phyloP scores from a whole-genome alignment of 2,329 filamentous ascomycete species.

The Exophiala calicioides region DNA sequence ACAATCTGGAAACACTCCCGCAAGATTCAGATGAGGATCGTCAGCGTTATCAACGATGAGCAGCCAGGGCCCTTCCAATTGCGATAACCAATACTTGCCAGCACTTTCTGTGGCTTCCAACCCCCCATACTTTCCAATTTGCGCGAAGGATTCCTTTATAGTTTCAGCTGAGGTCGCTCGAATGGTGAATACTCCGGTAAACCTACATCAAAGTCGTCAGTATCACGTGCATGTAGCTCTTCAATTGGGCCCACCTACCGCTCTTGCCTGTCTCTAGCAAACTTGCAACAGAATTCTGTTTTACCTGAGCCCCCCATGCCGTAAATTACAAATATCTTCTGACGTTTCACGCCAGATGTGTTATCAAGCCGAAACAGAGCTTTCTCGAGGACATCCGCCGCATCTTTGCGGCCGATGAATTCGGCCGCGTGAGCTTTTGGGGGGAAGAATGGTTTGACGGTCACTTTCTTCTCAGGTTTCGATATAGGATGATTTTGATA shows the following conservation, averaged over 20 bases:
- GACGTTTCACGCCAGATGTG: background rate
- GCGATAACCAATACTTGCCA: slow-evolving; percentile 8
- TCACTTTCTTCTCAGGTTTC: background rate
- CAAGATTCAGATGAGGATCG: slow-evolving; percentile 36
- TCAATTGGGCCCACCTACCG: background rate
- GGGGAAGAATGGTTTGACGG: background rate
- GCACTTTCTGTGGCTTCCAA: slow-evolving; percentile 8
- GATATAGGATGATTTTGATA: too few species aligned
- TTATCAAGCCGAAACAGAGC: background rate
- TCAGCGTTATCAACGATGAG: slow-evolving; percentile 48
- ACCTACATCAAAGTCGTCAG: slow-evolving; percentile 26
- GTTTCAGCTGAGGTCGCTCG: slow-evolving; percentile 34
- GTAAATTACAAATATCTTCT: slow-evolving; percentile 35
- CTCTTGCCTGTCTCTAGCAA: slow-evolving; percentile 25
- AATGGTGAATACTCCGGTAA: slow-evolving; percentile 41
- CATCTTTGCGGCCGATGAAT: slow-evolving; percentile 7
- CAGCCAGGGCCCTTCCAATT: slow-evolving; percentile 30
- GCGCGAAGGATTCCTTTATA: slow-evolving; percentile 18
- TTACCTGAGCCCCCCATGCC: slow-evolving; percentile 45
- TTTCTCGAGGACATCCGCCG: background rate
- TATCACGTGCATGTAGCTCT: background rate
- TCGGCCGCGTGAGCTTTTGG: background rate
- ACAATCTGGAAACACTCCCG: slow-evolving; percentile 36
- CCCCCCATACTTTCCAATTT: slow-evolving; percentile 4
- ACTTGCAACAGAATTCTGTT: slow-evolving; percentile 43